Base-by-base conservation (phyloP, 345 rosid genomes). In the Firmiana major region DNA sequence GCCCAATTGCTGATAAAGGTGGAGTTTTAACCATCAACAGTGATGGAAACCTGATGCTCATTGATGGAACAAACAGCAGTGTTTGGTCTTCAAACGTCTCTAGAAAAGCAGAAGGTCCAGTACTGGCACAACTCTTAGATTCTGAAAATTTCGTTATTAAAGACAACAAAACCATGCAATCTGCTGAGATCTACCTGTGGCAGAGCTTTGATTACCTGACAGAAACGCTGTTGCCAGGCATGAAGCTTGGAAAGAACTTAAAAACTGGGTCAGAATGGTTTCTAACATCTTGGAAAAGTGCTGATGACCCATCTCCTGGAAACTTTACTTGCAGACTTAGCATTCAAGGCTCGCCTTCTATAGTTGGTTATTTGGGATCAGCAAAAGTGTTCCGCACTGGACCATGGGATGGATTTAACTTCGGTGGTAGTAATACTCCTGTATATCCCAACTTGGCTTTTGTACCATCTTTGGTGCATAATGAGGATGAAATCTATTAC, bases 221-320 rank as follows among this genome's bases (percentile, higher is more conserved):
- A 0, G 2, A 54, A 10, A 54, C 24, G 10, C 7, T 2, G 59
- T 54, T 54, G 7, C 24, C 59, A 9, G 59, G 24, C 1, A 54
- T 54, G 59, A 54, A 54, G 24, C 7, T 54, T 9, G 19, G 5
- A 7, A 17, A 17, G 19, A 21, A 53, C n/a, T 17, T 69, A 63
- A 73, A 79, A 8, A 67, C 62, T 31, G 55, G 36, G 3, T 31
- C 34, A 3, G 34, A 31, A 31, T 31, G 34, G 34, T 31, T 31
- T 22, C 38, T 87, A 42, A 81, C 80, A 16, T 83, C 88, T 8
- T 87, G 88, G 90, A 87, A 69, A 71, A 76, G 77, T 51, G 5
- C 9, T 2, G 46, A 38, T 0, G 77, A 87, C 77, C 88, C 87
- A 43, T 85, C 90, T 0, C 34, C 34, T 1, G 34, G 34, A 31